Evolutionary conservation across 768 basidiomycete genomes (phyloP), one percentile per base, ranked within the genome.

Genomic region (Multifurca ochricompacta): DNA sequence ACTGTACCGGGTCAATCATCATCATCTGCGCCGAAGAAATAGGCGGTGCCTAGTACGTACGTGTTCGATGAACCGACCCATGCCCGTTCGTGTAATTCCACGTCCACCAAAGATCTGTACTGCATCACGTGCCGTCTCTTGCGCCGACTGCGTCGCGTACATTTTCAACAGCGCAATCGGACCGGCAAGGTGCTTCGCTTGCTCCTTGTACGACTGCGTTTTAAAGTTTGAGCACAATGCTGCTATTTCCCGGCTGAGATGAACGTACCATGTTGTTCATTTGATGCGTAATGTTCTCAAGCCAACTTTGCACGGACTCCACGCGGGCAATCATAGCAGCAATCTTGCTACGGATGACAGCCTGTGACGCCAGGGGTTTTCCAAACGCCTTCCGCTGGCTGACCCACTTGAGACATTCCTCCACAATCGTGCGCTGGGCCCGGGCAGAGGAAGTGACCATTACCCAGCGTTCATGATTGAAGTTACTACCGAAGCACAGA

Each of bases 381-480:
- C 93, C 94, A 62, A 95, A 95, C 8, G 91, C 93, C 63, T 90
- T 85, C 37, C 94, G 83, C 67, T 96, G 91, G 48, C 77, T 79
- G 3, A 82, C 75, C 94, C 94, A 97, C 81, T 87, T 85, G 60
- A 94, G 65, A 64, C 89, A 92, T 69, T 93, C 91, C 63, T 94
- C 91, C 36, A 91, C 78, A 65, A 79, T 75, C 21, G 69, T 46
- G 30, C 92, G 81, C 61, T 92, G 90, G 21, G 71, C 67, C 35
- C 77, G 72, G 18, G 80, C 82, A 23, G 79, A 82, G 30, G 78
- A 73, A 62, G 87, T 88, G 66, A 79, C 81, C 87, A 93, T 93
- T 25, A 89, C 87, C 91, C 89, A 94, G 60, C 87, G 85, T 66
- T 93, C 92, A 68, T 94, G 91, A 67, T 95, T 95, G 73, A 95